Evolutionary conservation across 805 yeast genomes (phyloP), one percentile per base, ranked within the genome.

Genomic region (Hanseniaspora clermontiae): DNA sequence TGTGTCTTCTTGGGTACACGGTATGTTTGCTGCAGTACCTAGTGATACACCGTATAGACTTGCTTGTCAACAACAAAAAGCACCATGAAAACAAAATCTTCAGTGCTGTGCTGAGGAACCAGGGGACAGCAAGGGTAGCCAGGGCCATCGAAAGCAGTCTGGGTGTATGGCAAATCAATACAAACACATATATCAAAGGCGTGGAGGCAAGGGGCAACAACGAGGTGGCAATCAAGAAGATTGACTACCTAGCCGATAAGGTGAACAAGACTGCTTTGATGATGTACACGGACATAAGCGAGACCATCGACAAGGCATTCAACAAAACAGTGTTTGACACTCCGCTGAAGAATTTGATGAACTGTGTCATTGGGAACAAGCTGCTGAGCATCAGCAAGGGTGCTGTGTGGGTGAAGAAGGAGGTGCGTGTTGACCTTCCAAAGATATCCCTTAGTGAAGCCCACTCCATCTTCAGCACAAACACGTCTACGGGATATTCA

Each of bases 341-440:
- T 1, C 85, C 95, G 0, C 74, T 88, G 48, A 74, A 76, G 32
- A 75, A 83, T 0, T 80, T 88, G 0, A 84, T 90, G 4, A 80
- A 82, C 36, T 91, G 98, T 70, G 79, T 87, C 2, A 73, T 93
- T 40, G 91, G 87, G 17, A 73, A 83, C 50, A 93, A 91, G 63
- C 66, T 91, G 7, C 74, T 73, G 14, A 73, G 76, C 24, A 72
- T 88, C 2, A 85, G 85, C 60, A 65, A 77, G 34, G 97, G 95
- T 0, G 68, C 90, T 55, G 77, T 82, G 1, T 93, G 97, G 97
- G 70, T 89, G 1, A 74, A 83, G 61, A 71, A 82, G 38, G 73
- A 85, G 60, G 74, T 89, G 2, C 73, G 79, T 15, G 68, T 89
- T 2, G 60, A 70, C 0, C 64, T 87, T 1, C 95, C 95, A 0